Evolutionary conservation across 371 early-diverging fungal genomes (phyloP).

Genomic region (Parasitella parasitica): DNA sequence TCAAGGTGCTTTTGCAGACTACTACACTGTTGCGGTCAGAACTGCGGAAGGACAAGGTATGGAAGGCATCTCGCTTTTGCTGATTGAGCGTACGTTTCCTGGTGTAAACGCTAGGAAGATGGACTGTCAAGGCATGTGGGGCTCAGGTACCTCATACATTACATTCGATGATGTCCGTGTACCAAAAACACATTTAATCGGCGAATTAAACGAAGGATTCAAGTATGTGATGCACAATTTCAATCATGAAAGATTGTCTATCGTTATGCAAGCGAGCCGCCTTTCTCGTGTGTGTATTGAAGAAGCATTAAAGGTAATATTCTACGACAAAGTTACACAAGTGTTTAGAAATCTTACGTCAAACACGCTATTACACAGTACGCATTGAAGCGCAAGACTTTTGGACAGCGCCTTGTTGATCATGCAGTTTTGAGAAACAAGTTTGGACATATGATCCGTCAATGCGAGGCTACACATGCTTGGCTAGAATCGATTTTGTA

Average conservation of each 20-base stretch:
- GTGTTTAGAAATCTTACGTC: not conserved
- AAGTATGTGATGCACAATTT: constrained; percentile 79
- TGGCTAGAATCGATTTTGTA: constrained; percentile 79
- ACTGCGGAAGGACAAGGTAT: constrained; percentile 80
- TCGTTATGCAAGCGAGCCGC: constrained; percentile 83
- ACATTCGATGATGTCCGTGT: constrained; percentile 88
- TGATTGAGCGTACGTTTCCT: constrained; percentile 79
- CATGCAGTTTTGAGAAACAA: constrained; percentile 75
- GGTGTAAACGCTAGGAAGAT: constrained; percentile 82
- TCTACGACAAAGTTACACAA: not conserved
- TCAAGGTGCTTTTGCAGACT: constrained; percentile 84
- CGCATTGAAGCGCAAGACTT: constrained; percentile 85
- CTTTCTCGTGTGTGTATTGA: constrained; percentile 87
- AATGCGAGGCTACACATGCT: constrained; percentile 85
- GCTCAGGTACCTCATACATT: constrained; percentile 75
- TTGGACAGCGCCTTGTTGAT: constrained; percentile 76
- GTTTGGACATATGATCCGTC: constrained; percentile 75
- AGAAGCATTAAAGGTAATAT: constrained; percentile 73
- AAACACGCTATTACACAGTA: constrained; percentile 39
- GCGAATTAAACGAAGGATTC: constrained; percentile 87
- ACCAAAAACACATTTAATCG: constrained; percentile 79
- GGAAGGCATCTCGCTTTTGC: constrained; percentile 76
- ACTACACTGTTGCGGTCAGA: constrained; percentile 65
- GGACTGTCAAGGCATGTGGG: constrained; percentile 76
- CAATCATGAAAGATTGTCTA: constrained; percentile 79